phyloP scores from a whole-genome alignment of 495 filamentous ascomycete species.

The Clohesyomyces aquaticus region DNA sequence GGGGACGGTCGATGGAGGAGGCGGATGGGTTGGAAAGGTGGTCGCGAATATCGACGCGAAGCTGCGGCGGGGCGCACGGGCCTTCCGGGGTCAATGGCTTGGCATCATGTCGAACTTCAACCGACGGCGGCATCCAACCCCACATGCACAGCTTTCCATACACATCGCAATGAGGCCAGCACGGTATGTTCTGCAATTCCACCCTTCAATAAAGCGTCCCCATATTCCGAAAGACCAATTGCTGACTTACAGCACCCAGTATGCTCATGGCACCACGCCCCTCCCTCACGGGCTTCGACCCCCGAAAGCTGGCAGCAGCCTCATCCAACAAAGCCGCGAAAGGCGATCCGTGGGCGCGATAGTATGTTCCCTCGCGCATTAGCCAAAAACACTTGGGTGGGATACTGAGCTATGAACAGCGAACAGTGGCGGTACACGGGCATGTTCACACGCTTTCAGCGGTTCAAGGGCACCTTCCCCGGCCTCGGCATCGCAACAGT shows the following conservation, averaged over 20 bases:
- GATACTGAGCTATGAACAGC: conserved; percentile 52
- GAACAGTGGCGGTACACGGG: conserved; percentile 95
- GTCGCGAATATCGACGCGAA: neutral
- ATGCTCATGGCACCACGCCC: conserved; percentile 57
- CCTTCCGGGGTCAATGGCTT: too few relatives aligned
- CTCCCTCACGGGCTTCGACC: conserved; percentile 85
- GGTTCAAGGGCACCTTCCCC: conserved; percentile 82
- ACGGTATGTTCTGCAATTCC: conserved; percentile 16
- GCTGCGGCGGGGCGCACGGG: too few relatives aligned
- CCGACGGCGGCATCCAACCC: neutral
- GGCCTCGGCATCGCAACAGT: conserved; percentile 90
- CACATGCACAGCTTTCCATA: neutral
- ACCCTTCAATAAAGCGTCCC: neutral
- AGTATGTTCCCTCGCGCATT: conserved; percentile 54
- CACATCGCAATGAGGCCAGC: conserved; percentile 3
- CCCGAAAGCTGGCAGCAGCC: conserved; percentile 69
- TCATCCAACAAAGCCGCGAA: conserved; percentile 64
- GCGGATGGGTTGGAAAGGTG: neutral
- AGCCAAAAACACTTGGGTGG: neutral
- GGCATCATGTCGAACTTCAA: neutral
- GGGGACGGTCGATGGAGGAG: neutral
- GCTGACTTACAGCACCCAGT: conserved; percentile 28
- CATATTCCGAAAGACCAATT: conserved; percentile 12
- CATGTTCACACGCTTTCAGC: conserved; percentile 83
- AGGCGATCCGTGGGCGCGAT: conserved; percentile 86